Evolutionary conservation across 2,329 filamentous ascomycete genomes (phyloP), one percentile per base, ranked within the genome.

Genomic region (Penicillium italicum): DNA sequence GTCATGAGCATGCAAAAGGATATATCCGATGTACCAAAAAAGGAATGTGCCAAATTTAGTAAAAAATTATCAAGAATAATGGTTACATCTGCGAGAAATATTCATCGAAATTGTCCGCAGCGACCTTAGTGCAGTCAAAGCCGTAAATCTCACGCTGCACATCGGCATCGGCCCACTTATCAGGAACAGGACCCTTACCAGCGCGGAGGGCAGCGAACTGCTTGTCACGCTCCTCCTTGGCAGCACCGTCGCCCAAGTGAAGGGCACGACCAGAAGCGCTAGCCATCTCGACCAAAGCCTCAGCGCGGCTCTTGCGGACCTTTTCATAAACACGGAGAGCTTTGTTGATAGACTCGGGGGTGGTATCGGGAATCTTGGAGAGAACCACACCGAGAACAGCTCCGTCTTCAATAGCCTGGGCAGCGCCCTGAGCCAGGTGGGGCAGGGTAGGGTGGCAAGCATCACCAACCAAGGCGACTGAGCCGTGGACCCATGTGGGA

Each of bases 81-180:
- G 45, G 58, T 64, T 63, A 66, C 63, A 68, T 57, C 30, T 62
- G 56, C 30, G 54, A 60, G 44, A 72, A 82, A 37, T 83, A 61
- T 64, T 77, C 72, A 11, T 79, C 76, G 67, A 84, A 85, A 56
- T 74, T 73, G 41, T 83, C 80, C 47, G 72, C 70, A 0, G 83
- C 79, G 53, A 83, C 79, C 64, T 77, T 72, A 47, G 82, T 77
- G 65, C 84, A 85, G 70, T 88, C 85, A 65, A 85, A 79, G 11
- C 81, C 80, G 70, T 88, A 88, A 57, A 88, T 82, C 78, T 82
- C 81, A 70, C 81, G 79, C 72, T 88, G 85, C 40, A 88, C 83
- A 64, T 88, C 85, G 10, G 85, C 84, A 69, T 86, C 86, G 3
- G 84, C 84, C 86, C 86, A 88, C 74, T 87, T 88, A 72, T 88